Evolutionary conservation across 768 basidiomycete species (phyloP).

Genomic region (Piloderma croceum): DNA sequence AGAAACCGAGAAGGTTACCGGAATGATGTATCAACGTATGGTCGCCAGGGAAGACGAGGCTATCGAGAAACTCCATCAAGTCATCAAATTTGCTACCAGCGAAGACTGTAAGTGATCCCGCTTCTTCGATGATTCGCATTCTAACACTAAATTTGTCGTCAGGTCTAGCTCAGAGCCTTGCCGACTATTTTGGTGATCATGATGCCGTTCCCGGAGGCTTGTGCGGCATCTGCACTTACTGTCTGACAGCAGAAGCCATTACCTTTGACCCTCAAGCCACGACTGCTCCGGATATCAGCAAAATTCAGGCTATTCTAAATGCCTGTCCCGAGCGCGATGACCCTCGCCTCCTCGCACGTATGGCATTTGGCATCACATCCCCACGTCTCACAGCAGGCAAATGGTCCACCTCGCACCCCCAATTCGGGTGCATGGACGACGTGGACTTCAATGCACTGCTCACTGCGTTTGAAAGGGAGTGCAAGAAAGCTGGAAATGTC

Average conservation of each 20-base stretch:
- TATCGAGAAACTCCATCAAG: conserved; percentile 32
- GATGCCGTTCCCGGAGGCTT: conserved; percentile 34
- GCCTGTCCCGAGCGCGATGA: conserved; percentile 45
- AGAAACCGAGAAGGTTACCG: conserved; percentile 30
- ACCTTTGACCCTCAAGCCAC: conserved; percentile 23
- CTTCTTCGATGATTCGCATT: not conserved
- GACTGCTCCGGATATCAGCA: conserved; percentile 20
- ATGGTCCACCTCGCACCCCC: conserved; percentile 34
- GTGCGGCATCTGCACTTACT: conserved; percentile 42
- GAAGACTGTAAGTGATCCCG: conserved; percentile 30
- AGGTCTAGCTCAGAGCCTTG: conserved; percentile 40
- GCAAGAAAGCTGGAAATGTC: conserved; percentile 31
- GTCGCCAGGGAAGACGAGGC: conserved; percentile 36
- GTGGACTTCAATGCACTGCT: conserved; percentile 36
- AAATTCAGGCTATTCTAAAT: conserved; percentile 32
- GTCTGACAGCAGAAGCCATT: conserved; percentile 29
- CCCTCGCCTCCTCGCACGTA: conserved; percentile 42
- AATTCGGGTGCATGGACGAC: conserved; percentile 40
- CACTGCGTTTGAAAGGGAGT: conserved; percentile 36
- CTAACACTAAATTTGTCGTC: not conserved
- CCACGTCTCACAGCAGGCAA: conserved; percentile 38
- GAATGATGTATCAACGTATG: conserved; percentile 33
- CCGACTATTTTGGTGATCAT: conserved; percentile 40
- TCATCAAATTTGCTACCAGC: conserved; percentile 33
- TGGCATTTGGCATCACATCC: conserved; percentile 46